Base-by-base conservation (phyloP, 1,284 basidiomycete species). In the Apiotrichum mycotoxinovorans region DNA sequence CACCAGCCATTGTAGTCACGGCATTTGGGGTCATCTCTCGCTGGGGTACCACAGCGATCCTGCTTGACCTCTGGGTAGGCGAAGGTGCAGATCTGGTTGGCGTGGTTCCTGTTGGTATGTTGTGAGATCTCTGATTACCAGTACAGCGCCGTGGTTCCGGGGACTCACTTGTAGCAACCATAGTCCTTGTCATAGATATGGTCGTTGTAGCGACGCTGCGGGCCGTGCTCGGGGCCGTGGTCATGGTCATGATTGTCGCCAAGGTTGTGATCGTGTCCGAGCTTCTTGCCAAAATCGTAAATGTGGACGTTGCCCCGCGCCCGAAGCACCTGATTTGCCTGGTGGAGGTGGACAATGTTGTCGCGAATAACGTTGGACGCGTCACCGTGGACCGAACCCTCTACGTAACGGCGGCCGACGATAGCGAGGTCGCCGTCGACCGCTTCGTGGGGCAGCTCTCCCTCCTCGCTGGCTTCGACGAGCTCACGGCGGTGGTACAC, bases 1-100 rank as follows among this genome's bases (percentile, higher is more conserved):
- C n/a, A n/a, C 38, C 38, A 51, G n/a, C 50, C 50, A 18, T 51
- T 51, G 40, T 51, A 51, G 40, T 51, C 50, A 8, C 30, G 26
- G n/a, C 50, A 51, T 5, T 8, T 12, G 40, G 25, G n/a, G 7
- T 38, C n/a, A 5, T 18, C 17, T 9, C 40, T 18, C 2, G 17
- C 10, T 7, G 40, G 38, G n/a, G 25, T 26, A 4, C 26, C 27
- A 27, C 50, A 51, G 23, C 50, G 50, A 10, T 33, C 30, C 18
- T 40, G 38, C 27, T n/a, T 18, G 27, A 42, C 27, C 11, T 27
- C 35, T 8, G 26, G 26, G 35, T 9, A 18, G 27, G 34, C n/a
- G 40, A 51, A 42, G n/a, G 40, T 33, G 40, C 50, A 51, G 38
- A 51, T 42, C 50, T 51, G 30, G 50, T 34, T 34, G 18, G 40